Percentiles rank a stretch among this genome's conserved stretches.
Conservation (phyloP, 139 green algal species). For the Haematococcus sp. region DNA sequence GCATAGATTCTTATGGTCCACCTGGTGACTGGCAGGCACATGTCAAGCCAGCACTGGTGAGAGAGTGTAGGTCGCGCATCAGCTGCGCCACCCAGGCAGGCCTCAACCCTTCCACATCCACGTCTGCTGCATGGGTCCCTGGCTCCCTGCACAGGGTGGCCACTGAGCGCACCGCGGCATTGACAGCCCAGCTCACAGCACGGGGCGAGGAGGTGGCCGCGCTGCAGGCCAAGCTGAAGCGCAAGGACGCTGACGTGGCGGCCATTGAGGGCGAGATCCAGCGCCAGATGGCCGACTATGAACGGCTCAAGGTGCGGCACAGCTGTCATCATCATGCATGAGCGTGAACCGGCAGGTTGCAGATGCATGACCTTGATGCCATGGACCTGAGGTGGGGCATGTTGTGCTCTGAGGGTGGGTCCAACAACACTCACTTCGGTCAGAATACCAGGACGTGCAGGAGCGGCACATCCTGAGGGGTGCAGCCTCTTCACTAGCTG, state of each 20-base stretch:
- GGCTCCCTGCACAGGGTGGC: not conserved
- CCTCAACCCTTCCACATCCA: too few species aligned
- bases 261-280: slow-evolving; percentile 29
- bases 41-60: slow-evolving; percentile 14
- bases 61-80: not conserved
- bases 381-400: too few species aligned
- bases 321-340: too few species aligned
- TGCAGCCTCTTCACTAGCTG: too few species aligned
- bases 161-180: slow-evolving; percentile 6
- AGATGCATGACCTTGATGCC: too few species aligned
- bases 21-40: slow-evolving; percentile 10
- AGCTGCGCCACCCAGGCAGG: not conserved
- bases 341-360: too few species aligned
- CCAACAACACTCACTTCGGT: too few species aligned
- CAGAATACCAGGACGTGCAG: too few species aligned
- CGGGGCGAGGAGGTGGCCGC: slow-evolving; percentile 12
- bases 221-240: slow-evolving; percentile 19
- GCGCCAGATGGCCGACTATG: slow-evolving; percentile 31
- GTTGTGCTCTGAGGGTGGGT: too few species aligned
- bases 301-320: slow-evolving; percentile 28
- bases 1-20: not conserved
- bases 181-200: slow-evolving; percentile 3
- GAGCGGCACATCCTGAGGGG: too few species aligned
- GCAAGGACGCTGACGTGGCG: slow-evolving; percentile 32
- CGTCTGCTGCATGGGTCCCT: too few species aligned